A percentile compares a stretch with the other conserved stretches of the same genome.
Conservation (phyloP, 2,329 filamentous ascomycete genomes). For the Parastagonospora nodorum region DNA sequence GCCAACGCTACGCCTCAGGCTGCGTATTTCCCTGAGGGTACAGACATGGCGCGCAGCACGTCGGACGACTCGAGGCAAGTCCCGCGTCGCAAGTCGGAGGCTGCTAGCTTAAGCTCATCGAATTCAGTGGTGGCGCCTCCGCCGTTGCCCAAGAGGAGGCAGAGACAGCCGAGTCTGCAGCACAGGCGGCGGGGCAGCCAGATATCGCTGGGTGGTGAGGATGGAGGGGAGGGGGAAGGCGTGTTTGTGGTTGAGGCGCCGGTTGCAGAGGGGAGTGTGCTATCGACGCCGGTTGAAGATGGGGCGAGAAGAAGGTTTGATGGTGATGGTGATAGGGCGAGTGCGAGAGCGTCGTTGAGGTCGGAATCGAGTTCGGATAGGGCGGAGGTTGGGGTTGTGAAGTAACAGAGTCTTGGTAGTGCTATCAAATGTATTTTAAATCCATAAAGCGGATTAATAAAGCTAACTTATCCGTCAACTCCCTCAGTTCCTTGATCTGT, state of each 20-base stretch:
- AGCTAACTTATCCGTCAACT: background rate
- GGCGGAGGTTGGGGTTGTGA: background rate
- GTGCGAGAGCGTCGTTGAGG: background rate
- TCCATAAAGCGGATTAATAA: background rate
- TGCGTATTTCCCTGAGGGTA: background rate
- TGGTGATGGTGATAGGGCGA: background rate
- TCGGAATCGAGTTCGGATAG: background rate
- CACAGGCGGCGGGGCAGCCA: slow-evolving; percentile 1
- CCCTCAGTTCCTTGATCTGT: too few species aligned
- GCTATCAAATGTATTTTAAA: background rate
- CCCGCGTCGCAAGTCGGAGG: slow-evolving; percentile 15
- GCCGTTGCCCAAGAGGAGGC: slow-evolving; percentile 55
- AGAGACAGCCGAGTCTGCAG: slow-evolving; percentile 39
- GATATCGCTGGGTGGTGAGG: slow-evolving; percentile 7
- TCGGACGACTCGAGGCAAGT: background rate
- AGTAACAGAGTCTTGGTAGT: background rate
- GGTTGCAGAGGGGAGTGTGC: slow-evolving; percentile 25
- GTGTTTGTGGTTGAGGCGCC: slow-evolving; percentile 41
- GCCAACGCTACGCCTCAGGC: background rate
- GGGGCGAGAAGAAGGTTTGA: background rate
- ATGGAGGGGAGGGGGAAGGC: slow-evolving; percentile 23
- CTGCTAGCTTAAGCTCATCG: slow-evolving; percentile 13
- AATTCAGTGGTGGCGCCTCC: slow-evolving; percentile 35
- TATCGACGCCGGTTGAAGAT: slow-evolving; percentile 24
- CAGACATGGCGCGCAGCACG: background rate